Evolutionary conservation across 306 rosid genomes (phyloP).

Genomic region (Fagus crenata): DNA sequence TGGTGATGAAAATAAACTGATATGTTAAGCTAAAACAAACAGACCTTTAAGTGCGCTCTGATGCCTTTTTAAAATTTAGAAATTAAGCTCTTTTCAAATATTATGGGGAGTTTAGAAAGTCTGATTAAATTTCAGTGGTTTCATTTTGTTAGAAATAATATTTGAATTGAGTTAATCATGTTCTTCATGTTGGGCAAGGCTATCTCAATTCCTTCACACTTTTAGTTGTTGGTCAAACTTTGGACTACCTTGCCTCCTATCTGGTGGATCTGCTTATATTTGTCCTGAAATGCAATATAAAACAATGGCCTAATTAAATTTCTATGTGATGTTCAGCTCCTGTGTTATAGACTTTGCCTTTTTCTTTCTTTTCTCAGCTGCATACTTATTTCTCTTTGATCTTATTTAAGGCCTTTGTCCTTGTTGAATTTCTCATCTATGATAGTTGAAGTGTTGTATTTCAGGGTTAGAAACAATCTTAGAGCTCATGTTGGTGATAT

Average conservation of each 20-base stretch:
- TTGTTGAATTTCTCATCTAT: conserved; percentile 26
- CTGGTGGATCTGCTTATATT: conserved; percentile 19
- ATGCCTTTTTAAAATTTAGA: no score
- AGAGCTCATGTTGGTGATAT: conserved; percentile 85
- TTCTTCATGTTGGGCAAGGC: conserved; percentile 25
- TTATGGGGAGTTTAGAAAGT: conserved; percentile 4
- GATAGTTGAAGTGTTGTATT: conserved; percentile 35
- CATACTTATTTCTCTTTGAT: neutral
- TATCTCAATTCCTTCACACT: conserved; percentile 21
- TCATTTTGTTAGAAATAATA: neutral
- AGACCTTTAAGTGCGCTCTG: no score
- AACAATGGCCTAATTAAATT: neutral
- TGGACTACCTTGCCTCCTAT: conserved; percentile 13
- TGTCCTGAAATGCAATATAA: conserved; percentile 25
- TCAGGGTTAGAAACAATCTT: conserved; percentile 73
- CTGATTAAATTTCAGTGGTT: conserved; percentile 18
- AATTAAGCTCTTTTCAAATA: conserved; percentile 15
- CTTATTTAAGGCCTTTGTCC: conserved; percentile 15
- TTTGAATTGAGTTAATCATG: conserved; percentile 25
- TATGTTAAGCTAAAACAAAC: no score
- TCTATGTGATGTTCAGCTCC: neutral
- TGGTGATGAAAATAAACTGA: no score
- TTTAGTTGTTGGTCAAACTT: conserved; percentile 25
- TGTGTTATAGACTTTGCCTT: conserved; percentile 30
- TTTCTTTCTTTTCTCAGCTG: conserved; percentile 6